phyloP scores from a whole-genome alignment of 2,329 filamentous ascomycete species.

The Fusarium avenaceum region DNA sequence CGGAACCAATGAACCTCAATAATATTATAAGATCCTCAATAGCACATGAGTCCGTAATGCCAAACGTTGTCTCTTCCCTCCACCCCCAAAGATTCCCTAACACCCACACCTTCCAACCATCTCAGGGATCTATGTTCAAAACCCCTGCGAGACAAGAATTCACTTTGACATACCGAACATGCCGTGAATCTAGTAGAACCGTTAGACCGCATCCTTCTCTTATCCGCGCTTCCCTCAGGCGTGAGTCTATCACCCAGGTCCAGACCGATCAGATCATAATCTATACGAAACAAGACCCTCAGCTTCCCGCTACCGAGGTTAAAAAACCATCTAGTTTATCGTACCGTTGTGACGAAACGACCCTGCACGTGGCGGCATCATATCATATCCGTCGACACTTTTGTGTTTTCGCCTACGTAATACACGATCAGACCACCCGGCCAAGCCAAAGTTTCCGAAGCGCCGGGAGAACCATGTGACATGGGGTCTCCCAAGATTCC shows the following conservation, averaged over 20 bases:
- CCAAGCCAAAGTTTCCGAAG: conserved; percentile 1
- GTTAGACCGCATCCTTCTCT: background rate
- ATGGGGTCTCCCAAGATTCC: background rate
- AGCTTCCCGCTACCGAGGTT: background rate
- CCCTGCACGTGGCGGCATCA: conserved; percentile 24
- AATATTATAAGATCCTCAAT: conserved; percentile 9
- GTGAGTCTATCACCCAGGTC: conserved; percentile 1
- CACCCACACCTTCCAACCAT: background rate
- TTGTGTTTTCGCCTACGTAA: conserved; percentile 2
- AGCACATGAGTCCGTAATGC: background rate
- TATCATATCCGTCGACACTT: conserved; percentile 19
- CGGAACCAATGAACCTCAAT: background rate
- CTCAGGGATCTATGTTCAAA: background rate
- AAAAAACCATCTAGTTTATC: background rate
- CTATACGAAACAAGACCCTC: background rate
- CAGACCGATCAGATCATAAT: background rate
- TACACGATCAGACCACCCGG: conserved; percentile 20
- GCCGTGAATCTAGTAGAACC: conserved; percentile 5
- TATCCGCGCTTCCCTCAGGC: background rate
- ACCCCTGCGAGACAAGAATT: background rate
- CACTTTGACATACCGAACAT: background rate
- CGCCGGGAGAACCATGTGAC: conserved; percentile 16
- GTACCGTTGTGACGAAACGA: conserved; percentile 1
- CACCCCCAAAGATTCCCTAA: background rate
- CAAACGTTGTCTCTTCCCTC: background rate